Base-by-base conservation (phyloP, 441 rosid genomes). In the Jatropha multifida region DNA sequence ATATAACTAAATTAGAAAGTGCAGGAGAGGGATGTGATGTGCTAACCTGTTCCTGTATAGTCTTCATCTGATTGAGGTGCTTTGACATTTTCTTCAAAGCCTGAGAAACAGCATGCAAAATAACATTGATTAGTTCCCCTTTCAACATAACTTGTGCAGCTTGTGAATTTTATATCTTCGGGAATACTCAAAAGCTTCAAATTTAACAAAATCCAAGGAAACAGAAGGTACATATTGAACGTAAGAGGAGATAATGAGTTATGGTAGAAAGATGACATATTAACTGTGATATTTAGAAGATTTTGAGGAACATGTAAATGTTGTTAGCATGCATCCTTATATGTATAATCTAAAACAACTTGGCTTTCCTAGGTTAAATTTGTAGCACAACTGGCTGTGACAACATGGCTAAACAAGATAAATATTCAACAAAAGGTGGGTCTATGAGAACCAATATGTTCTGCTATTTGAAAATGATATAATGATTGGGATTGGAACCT, bases 21-120 rank as follows among this genome's bases (percentile, higher is more conserved):
- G 55, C 40, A 51, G 13, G 38, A 44, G 27, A 15, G 7, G 6
- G 41, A 23, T 23, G 23, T 23, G 23, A 23, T 42, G 7, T 68
- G 68, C 80, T 61, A 74, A 95, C 98, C 92, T 91, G 94, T 86
- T 92, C 94, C 40, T 87, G 82, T 69, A 92, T 85, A 73, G 87
- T 76, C 85, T 90, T 92, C 91, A 95, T 88, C 83, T 83, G 92
- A 66, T 81, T 78, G 38, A 86, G 79, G 77, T 87, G 88, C 92
- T 93, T 90, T 69, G 88, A 84, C 85, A 93, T 86, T 83, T 92
- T 93, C 85, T 86, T 87, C 71, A 77, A 81, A 55, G 89, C 83
- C 98, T 95, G 88, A 81, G 80, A 81, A 37, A 67, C 71, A 41
- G 64, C 51, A 80, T 26, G 77, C 65, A 75, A 48, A 44, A 60